phyloP scores from a whole-genome alignment of 805 yeast species.

The Lipomyces japonicus region DNA sequence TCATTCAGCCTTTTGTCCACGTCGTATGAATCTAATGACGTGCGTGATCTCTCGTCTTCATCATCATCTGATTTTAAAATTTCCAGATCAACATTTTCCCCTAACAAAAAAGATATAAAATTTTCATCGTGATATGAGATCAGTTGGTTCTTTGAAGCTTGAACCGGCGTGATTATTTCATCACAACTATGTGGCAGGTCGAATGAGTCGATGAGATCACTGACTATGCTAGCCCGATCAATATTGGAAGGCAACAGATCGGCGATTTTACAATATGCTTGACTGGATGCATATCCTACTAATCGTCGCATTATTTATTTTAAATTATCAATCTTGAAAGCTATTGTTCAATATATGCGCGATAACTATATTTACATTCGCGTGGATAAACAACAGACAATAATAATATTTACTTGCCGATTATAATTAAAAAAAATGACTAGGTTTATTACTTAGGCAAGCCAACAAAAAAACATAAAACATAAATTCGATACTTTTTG shows the following conservation, averaged over 20 bases:
- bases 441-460: no score
- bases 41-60: conserved; percentile 24
- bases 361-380: no score
- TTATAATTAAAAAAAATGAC: no score
- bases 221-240: conserved; percentile 48
- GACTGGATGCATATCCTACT: conserved; percentile 32
- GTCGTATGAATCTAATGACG: background rate
- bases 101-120: conserved; percentile 45
- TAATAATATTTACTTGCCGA: no score
- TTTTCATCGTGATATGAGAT: conserved; percentile 48
- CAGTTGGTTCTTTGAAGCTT: conserved; percentile 42
- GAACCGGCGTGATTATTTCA: conserved; percentile 32
- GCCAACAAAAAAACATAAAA: no score
- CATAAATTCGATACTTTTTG: no score
- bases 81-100: conserved; percentile 11
- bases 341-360: no score
- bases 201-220: conserved; percentile 44
- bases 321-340: no score
- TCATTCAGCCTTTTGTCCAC: conserved; percentile 23
- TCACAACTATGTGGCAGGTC: conserved; percentile 36
- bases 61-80: conserved; percentile 26
- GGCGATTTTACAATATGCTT: conserved; percentile 24
- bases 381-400: no score
- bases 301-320: no score
- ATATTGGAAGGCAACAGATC: conserved; percentile 54